phyloP scores from a whole-genome alignment of 1,284 basidiomycete genomes.

The Inonotus obliquus region DNA sequence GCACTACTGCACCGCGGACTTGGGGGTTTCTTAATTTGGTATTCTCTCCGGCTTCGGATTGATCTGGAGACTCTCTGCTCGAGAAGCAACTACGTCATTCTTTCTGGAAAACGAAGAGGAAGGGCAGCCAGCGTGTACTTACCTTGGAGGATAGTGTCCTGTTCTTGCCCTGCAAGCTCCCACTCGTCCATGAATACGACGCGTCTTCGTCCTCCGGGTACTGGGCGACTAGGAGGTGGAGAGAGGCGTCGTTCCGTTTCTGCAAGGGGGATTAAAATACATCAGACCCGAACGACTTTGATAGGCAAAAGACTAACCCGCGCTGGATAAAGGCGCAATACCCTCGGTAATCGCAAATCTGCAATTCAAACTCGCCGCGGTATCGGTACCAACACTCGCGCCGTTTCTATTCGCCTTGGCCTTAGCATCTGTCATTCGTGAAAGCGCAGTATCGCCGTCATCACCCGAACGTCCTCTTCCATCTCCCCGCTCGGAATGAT shows the following conservation, averaged over 20 bases:
- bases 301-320: neutral
- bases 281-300: too few species aligned
- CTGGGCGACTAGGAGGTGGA: neutral
- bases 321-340: neutral
- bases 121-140: neutral
- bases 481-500: neutral
- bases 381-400: neutral
- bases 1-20: neutral
- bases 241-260: neutral
- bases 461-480: neutral
- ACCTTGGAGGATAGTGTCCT: neutral
- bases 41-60: neutral
- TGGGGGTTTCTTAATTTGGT: too few species aligned
- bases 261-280: too few species aligned
- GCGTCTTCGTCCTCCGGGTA: neutral
- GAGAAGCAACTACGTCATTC: neutral
- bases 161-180: neutral
- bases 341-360: neutral
- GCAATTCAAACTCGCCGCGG: neutral
- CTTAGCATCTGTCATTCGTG: neutral
- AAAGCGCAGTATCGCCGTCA: too few species aligned
- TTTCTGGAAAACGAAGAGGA: neutral
- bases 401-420: neutral
- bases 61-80: neutral
- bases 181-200: slow-evolving; percentile 14